phyloP scores from a whole-genome alignment of 2,329 filamentous ascomycete species.

The Botrytis galanthina region DNA sequence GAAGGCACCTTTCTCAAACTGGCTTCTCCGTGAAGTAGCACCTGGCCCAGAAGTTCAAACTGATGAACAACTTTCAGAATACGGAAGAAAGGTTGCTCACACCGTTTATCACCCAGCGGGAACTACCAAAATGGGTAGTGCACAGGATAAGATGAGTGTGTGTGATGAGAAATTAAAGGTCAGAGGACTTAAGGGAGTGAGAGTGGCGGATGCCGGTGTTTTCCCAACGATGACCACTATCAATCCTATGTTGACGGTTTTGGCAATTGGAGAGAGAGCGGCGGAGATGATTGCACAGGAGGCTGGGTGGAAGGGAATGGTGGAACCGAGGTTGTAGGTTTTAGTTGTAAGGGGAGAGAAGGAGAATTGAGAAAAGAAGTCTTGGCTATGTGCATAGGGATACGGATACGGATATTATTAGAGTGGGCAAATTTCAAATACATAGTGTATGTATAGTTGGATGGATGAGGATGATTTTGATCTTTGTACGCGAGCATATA shows the following conservation, averaged over 20 bases:
- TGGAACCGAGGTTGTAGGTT: constrained; percentile 33
- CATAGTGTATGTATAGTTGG: not conserved
- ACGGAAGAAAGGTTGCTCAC: constrained; percentile 77
- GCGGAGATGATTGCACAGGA: constrained; percentile 80
- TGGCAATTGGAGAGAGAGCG: constrained; percentile 78
- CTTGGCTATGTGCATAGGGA: not conserved
- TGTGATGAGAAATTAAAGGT: constrained; percentile 75
- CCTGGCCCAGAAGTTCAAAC: constrained; percentile 51
- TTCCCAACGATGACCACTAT: constrained; percentile 85
- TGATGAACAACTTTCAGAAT: constrained; percentile 78
- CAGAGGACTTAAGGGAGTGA: constrained; percentile 67
- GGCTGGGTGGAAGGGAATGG: constrained; percentile 56
- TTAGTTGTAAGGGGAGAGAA: not conserved
- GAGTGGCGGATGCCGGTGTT: constrained; percentile 82
- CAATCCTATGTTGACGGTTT: constrained; percentile 88
- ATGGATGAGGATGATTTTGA: not conserved
- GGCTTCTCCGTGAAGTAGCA: constrained; percentile 43
- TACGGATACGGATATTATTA: not conserved
- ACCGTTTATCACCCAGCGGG: constrained; percentile 89
- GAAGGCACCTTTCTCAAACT: constrained; percentile 43
- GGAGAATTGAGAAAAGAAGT: not conserved
- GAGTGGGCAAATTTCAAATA: not conserved
- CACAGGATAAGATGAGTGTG: constrained; percentile 68
- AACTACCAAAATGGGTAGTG: constrained; percentile 86
- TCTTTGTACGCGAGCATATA: not conserved